Evolutionary conservation across 208 protist species (phyloP), one percentile per base, ranked within the genome.

Genomic region (Wallacemonas rigidus): DNA sequence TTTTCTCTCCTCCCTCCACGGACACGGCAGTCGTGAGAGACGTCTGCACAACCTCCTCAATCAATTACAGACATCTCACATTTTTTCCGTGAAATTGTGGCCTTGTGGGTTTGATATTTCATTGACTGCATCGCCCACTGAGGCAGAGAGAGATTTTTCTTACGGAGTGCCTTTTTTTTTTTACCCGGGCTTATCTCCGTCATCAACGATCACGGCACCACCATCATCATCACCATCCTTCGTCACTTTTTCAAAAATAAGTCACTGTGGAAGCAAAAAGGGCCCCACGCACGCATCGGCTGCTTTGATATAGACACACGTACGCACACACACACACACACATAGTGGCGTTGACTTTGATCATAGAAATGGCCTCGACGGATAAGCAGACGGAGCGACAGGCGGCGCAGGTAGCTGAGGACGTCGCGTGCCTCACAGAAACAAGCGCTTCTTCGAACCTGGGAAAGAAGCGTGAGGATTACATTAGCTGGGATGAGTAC

Each of bases 401-500:
- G n/a, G 60, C 44, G n/a, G 60, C 5, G 12, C 11, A 65, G 41
- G 36, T 65, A 45, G 38, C 17, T 5, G 12, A 15, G 43, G 41
- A 65, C 12, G 60, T 3, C 5, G 5, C 4, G 11, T 65, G 60
- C 43, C 5, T 35, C 6, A 35, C 40, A 6, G 14, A 53, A 38
- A 17, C 60, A 9, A 44, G 36, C 6, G 41, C 38, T 9, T 12
- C 4, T 6, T 38, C 36, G 12, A 65, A 65, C 60, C 40, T 51
- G n/a, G 41, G 41, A 3, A 14, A 9, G 40, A 72, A 72, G 40
- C 55, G 71, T 7, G n/a, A 62, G 62, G 71, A 75, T 44, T 80
- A 80, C 64, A 71, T 81, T 38, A 56, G 43, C 15, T 89, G 81
- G 79, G 71, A 89, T 51, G 84, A 89, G 12, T 89, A 89, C 71